These are phyloP conservation scores for Pascua guehoae DNA, from an alignment of 1,284 basidiomycete species.

Conservation along the genomic window DNA sequence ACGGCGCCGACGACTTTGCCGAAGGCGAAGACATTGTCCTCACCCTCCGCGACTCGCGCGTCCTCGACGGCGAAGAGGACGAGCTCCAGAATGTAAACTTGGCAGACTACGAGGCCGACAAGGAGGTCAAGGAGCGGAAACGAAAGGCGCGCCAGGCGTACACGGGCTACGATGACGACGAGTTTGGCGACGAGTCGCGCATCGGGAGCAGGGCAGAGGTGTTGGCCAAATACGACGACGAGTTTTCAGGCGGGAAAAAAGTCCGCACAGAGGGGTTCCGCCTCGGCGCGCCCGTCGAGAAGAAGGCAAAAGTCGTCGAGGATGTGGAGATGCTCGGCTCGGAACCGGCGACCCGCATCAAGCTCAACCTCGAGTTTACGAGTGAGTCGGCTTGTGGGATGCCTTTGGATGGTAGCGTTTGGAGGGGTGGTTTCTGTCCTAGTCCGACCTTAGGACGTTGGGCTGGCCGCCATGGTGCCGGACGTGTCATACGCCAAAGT, in stretches of 20 bases:
- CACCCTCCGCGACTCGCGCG: constrained; percentile 89
- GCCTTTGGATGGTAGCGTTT: no score
- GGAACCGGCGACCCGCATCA: constrained; percentile 36
- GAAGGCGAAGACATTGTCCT: constrained; percentile 93
- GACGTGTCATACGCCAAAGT: no score
- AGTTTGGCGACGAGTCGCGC: constrained; percentile 63
- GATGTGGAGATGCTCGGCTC: constrained; percentile 54
- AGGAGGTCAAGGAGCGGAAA: constrained; percentile 65
- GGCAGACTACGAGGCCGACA: constrained; percentile 74
- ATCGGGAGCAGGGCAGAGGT: constrained; percentile 75
- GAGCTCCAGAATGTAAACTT: constrained; percentile 93
- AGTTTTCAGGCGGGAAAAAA: constrained; percentile 59
- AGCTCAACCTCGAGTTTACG: constrained; percentile 80
- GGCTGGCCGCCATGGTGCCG: no score
- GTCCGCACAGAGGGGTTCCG: constrained; percentile 65
- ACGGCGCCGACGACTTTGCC: constrained; percentile 84
- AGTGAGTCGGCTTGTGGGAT: constrained; percentile 57
- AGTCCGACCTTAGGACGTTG: no score
- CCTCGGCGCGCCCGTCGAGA: constrained; percentile 55
- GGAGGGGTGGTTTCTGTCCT: no score
- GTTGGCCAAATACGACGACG: constrained; percentile 91
- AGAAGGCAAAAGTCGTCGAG: constrained; percentile 53
- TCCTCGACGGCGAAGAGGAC: constrained; percentile 96
- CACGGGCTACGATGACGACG: constrained; percentile 95
- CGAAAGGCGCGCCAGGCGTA: constrained; percentile 79